Base-by-base conservation (phyloP, 352 stramenopile genomes). In the Phytopythium sindhum region DNA sequence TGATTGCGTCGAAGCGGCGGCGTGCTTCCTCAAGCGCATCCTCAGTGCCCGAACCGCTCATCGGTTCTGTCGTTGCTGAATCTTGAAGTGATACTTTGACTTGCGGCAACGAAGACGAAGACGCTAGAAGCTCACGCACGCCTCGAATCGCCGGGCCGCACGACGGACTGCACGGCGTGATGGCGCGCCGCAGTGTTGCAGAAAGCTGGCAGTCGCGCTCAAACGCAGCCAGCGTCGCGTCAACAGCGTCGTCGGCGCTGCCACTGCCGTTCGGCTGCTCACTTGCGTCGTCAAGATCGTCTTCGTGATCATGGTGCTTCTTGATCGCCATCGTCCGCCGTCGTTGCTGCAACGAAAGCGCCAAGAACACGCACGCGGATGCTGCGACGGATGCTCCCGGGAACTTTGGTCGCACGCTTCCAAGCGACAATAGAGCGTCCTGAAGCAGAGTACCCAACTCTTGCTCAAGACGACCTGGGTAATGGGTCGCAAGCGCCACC, bases 361-460 rank as follows among this genome's bases (percentile, higher is more conserved):
- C 84, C 31, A 92, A 47, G 63, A 80, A 88, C 2, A 90, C 65
- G 57, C 69, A 88, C 21, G 81, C 84, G 0, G 80, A 83, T 6
- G 74, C 66, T 15, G 61, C 56, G 1, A 54, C 56, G 21, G 71
- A 74, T 15, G 80, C 72, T 9, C 75, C 68, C 2, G 75, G 61
- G 53, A 90, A 90, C 65, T 92, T 92, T 11, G 80, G 84, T 1
- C 81, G 80, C 15, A 75, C 68, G 21, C 65, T 80, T 2, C 81
- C 81, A 17, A 92, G 64, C 31, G 68, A 50, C 35, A 92, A 63
- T 47, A 92, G 66, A 1, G 81, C 72, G 53, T 89, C 79, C 47
- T 90, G 88, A 8, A 92, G 72, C 17, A 84, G 71, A 1, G 73
- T 67, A 12, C 78, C 73, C 23, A 92, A 66, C 39, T 86, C 73